phyloP scores from a whole-genome alignment of 352 stramenopile species.

The Pythium periplocum region DNA sequence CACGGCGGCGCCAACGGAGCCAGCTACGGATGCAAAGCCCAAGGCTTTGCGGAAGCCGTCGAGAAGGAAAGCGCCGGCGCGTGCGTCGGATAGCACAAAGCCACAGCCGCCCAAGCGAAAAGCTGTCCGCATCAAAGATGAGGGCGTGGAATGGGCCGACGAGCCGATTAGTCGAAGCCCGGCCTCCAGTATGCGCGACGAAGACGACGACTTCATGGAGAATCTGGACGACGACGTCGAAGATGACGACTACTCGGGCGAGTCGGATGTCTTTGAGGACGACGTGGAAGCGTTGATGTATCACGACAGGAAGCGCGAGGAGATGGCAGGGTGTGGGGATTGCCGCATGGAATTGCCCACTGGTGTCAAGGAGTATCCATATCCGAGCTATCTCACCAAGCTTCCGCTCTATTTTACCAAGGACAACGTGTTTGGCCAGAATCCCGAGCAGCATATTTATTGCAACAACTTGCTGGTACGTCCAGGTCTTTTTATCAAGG shows the following conservation, averaged over 20 bases:
- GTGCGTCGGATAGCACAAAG: neutral
- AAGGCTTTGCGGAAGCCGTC: conserved; percentile 1
- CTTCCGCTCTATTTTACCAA: conserved; percentile 51
- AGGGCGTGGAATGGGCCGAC: neutral
- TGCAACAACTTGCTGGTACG: conserved; percentile 71
- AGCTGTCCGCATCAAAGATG: conserved; percentile 6
- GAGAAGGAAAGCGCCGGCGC: neutral
- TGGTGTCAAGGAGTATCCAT: conserved; percentile 37
- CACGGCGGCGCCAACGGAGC: neutral
- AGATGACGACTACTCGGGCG: conserved; percentile 41
- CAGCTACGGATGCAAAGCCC: neutral
- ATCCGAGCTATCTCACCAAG: conserved; percentile 53
- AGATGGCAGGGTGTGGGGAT: conserved; percentile 40
- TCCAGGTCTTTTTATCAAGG: conserved; percentile 1
- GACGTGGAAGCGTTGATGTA: conserved; percentile 62
- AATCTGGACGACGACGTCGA: conserved; percentile 41
- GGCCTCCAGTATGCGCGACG: conserved; percentile 16
- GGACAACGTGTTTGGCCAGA: conserved; percentile 52
- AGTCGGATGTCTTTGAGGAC: conserved; percentile 76
- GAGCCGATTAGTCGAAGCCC: conserved; percentile 9
- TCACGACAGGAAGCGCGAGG: conserved; percentile 35
- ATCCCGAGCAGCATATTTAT: conserved; percentile 67
- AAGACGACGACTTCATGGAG: conserved; percentile 34
- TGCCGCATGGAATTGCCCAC: conserved; percentile 47
- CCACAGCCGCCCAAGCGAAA: conserved; percentile 4